phyloP scores from a whole-genome alignment of 1,284 basidiomycete genomes.

The Cutaneotrichosporon dermatis region DNA sequence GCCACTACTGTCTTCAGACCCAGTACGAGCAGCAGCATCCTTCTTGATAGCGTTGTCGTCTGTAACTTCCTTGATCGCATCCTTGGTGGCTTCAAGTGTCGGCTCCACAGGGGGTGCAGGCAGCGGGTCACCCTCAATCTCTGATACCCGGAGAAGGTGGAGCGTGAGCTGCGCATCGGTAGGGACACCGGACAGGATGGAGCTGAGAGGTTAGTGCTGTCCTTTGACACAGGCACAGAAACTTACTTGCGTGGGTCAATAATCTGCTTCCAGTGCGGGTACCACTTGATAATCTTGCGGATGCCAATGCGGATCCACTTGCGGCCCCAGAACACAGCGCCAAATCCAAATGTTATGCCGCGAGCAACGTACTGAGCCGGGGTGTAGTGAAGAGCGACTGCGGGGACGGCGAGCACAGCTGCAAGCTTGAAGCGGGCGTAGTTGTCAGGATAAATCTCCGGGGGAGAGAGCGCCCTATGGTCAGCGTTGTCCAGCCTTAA shows the following conservation, averaged over 20 bases:
- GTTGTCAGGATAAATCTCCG: conserved; percentile 44
- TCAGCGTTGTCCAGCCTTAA: background rate
- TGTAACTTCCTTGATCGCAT: background rate
- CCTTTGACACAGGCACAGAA: background rate
- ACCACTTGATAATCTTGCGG: conserved; percentile 48
- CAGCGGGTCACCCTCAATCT: conserved; percentile 44
- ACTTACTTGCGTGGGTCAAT: conserved; percentile 39
- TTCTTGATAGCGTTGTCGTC: background rate
- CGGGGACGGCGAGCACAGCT: conserved; percentile 43
- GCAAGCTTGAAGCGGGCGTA: conserved; percentile 49
- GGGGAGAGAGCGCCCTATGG: conserved; percentile 51
- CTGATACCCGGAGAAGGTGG: conserved; percentile 54
- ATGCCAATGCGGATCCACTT: conserved; percentile 53
- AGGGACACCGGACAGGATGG: conserved; percentile 54
- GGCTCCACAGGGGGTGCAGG: conserved; percentile 46
- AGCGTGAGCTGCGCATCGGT: conserved; percentile 59
- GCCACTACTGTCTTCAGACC: no score
- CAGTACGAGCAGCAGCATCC: background rate
- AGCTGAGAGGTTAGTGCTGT: conserved; percentile 31
- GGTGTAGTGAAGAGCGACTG: conserved; percentile 50
- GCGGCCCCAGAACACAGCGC: conserved; percentile 55
- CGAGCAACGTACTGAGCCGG: conserved; percentile 52
- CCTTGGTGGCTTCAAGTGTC: background rate
- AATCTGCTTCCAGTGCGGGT: conserved; percentile 55
- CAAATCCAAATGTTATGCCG: conserved; percentile 51